These are phyloP conservation scores for Trifolium subterraneum DNA, from an alignment of 306 rosid genomes.

Conservation along the genomic window DNA sequence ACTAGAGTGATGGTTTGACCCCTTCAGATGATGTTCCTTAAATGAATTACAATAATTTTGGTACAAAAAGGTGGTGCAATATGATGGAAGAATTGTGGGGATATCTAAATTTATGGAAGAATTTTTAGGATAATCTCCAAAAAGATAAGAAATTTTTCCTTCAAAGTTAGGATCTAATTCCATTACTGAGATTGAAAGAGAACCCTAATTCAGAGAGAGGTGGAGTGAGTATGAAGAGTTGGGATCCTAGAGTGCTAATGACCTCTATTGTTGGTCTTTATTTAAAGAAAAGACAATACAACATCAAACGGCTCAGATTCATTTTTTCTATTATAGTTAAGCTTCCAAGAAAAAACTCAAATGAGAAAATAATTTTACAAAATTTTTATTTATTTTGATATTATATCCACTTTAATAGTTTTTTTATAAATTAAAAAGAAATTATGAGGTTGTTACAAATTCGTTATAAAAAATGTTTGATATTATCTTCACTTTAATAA, in stretches of 20 bases:
- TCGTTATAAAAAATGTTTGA: not conserved
- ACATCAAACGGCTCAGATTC: constrained; percentile 52
- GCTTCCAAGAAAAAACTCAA: constrained; percentile 32
- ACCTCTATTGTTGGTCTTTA: constrained; percentile 21
- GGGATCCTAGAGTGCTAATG: not conserved
- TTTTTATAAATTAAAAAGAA: not conserved
- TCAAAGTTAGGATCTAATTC: constrained; percentile 18
- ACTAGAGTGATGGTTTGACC: not conserved
- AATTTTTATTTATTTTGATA: not conserved
- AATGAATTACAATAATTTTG: constrained; percentile 24
- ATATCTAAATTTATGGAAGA: constrained; percentile 29
- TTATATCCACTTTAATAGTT: not conserved
- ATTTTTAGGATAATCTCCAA: constrained; percentile 36
- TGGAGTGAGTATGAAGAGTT: not conserved
- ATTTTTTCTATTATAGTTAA: constrained; percentile 51
- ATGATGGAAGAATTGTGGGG: not conserved
- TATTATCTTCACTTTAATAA: too few species aligned
- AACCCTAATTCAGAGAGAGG: not conserved
- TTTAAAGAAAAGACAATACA: not conserved
- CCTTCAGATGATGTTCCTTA: constrained; percentile 29
- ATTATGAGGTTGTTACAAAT: not conserved
- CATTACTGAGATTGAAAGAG: not conserved
- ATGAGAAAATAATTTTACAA: not conserved
- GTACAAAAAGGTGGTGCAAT: constrained; percentile 31
- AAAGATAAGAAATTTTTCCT: constrained; percentile 29